These are phyloP conservation scores for Mycena pura DNA, from an alignment of 768 basidiomycete genomes.

Conservation along the genomic window DNA sequence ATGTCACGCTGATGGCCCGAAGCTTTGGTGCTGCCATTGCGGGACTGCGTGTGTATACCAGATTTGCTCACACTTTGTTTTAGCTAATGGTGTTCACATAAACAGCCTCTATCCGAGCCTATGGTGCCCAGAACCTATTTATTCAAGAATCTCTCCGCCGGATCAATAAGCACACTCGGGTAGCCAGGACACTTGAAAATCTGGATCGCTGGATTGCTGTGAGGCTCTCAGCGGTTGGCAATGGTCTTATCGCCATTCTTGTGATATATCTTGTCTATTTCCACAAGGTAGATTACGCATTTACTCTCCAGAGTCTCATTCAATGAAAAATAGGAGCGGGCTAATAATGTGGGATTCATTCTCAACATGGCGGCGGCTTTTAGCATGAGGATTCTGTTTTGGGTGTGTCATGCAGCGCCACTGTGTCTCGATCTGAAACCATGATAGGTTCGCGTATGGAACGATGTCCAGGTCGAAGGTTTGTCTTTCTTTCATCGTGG, in stretches of 20 bases:
- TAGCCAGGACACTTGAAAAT: slow-evolving; percentile 56
- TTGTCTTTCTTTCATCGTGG: slow-evolving; percentile 16
- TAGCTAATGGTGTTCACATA: background rate
- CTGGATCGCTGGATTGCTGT: slow-evolving; percentile 40
- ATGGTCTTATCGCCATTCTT: background rate
- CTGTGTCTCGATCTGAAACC: background rate
- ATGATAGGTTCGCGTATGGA: background rate
- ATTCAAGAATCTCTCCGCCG: slow-evolving; percentile 51
- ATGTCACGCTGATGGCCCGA: slow-evolving; percentile 30
- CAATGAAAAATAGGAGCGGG: slow-evolving; percentile 42
- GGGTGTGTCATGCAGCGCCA: slow-evolving; percentile 31
- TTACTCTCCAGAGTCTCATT: slow-evolving; percentile 37
- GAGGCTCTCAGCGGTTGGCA: slow-evolving; percentile 19
- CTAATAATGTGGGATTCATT: slow-evolving; percentile 1
- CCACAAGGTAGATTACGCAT: background rate
- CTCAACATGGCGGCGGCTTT: slow-evolving; percentile 59
- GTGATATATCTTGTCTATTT: slow-evolving; percentile 13
- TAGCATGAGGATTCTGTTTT: slow-evolving; percentile 59
- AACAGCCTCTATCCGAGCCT: slow-evolving; percentile 68
- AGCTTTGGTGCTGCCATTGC: slow-evolving; percentile 43
- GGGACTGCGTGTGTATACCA: slow-evolving; percentile 46
- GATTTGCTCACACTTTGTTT: background rate
- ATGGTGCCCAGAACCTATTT: slow-evolving; percentile 60
- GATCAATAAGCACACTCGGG: slow-evolving; percentile 57
- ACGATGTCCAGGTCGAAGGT: background rate